Conservation (phyloP, 805 yeast species). For the Ogataea pilisensis region DNA sequence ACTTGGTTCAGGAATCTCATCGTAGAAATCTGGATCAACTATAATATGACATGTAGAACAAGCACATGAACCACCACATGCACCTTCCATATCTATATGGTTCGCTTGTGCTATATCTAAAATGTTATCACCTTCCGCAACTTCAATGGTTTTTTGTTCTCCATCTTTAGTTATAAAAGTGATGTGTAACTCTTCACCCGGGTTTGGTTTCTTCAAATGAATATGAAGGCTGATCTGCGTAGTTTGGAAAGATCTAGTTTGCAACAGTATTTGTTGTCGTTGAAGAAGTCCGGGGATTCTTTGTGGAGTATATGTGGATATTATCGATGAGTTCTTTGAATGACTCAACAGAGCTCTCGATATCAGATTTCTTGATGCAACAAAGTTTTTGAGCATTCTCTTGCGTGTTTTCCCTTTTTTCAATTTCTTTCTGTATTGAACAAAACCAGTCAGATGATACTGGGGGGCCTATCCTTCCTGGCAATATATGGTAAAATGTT, state of each 20-base stretch:
- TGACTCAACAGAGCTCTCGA: not conserved
- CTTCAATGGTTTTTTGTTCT: constrained; percentile 73
- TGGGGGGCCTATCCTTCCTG: too few relatives aligned
- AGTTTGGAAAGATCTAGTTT: constrained; percentile 14
- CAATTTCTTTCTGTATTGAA: too few relatives aligned
- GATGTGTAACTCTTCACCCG: constrained; percentile 86
- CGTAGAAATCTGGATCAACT: constrained; percentile 93
- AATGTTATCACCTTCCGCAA: constrained; percentile 85
- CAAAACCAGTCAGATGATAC: too few relatives aligned
- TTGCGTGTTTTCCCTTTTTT: too few relatives aligned
- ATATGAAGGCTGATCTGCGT: constrained; percentile 51
- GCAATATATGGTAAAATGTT: too few relatives aligned
- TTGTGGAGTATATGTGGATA: too few relatives aligned
- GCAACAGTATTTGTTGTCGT: too few relatives aligned
- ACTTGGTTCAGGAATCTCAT: constrained; percentile 86
- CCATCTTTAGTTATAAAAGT: constrained; percentile 95
- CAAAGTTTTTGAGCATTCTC: not conserved
- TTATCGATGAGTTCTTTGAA: not conserved
- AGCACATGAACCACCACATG: constrained; percentile 99
- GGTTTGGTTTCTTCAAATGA: constrained; percentile 83
- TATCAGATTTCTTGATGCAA: not conserved
- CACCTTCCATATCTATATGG: constrained; percentile 94
- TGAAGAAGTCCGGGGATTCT: too few relatives aligned
- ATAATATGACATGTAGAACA: constrained; percentile 97
- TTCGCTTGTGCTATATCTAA: constrained; percentile 94